phyloP scores from a whole-genome alignment of 2,329 filamentous ascomycete genomes.

The Calonectria hongkongensis region DNA sequence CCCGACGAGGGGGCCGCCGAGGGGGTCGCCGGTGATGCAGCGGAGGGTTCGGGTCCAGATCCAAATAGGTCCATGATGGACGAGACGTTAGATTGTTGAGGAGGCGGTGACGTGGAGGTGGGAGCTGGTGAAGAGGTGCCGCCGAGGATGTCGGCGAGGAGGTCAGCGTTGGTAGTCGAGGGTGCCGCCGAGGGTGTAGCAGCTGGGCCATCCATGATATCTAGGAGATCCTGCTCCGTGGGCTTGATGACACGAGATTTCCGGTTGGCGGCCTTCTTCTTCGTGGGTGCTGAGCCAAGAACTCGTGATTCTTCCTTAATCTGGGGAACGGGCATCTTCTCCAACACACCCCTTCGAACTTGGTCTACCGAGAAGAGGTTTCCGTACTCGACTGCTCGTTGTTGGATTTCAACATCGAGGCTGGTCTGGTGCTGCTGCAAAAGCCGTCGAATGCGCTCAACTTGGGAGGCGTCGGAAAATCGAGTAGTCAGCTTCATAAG shows the following conservation, averaged over 20 bases:
- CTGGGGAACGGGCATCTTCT: conserved; percentile 98
- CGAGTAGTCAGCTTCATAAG: conserved; percentile 96
- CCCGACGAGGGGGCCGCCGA: conserved; percentile 64
- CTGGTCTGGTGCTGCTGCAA: conserved; percentile 88
- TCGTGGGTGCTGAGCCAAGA: conserved; percentile 85
- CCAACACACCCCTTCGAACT: conserved; percentile 90
- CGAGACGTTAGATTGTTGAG: conserved; percentile 74
- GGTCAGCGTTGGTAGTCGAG: conserved; percentile 84
- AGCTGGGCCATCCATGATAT: conserved; percentile 88
- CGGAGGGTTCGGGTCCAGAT: conserved; percentile 63
- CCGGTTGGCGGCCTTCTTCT: conserved; percentile 81
- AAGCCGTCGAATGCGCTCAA: conserved; percentile 88
- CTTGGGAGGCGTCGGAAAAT: conserved; percentile 86
- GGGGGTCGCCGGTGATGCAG: conserved; percentile 60
- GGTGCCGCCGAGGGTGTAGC: conserved; percentile 69
- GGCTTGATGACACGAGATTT: conserved; percentile 87
- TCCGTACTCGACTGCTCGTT: conserved; percentile 94
- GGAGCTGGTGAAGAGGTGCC: conserved; percentile 74
- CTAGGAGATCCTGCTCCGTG: conserved; percentile 92
- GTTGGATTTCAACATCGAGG: conserved; percentile 95
- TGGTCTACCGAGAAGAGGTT: conserved; percentile 95
- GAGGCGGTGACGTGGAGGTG: conserved; percentile 65
- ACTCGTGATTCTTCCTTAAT: conserved; percentile 97
- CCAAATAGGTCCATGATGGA: conserved; percentile 95
- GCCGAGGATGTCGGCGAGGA: conserved; percentile 93